Conservation (phyloP, 768 basidiomycete genomes). For the Pleurotus sapidus region DNA sequence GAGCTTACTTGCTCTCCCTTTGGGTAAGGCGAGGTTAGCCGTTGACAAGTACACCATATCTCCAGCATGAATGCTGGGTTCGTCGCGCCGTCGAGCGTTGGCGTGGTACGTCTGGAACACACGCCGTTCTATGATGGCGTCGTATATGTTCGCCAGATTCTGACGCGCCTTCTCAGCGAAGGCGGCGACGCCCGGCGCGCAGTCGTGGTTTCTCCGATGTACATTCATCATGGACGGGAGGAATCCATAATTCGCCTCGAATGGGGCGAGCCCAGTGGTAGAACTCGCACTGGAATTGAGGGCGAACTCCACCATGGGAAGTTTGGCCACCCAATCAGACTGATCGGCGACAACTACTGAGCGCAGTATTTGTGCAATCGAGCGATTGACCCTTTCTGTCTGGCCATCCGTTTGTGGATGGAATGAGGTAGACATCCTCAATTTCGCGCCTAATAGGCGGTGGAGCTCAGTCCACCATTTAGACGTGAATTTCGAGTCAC, state of each 20-base stretch:
- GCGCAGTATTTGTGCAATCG: slow-evolving; percentile 27
- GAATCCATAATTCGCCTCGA: not conserved
- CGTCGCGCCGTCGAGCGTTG: slow-evolving; percentile 17
- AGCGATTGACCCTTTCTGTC: slow-evolving; percentile 22
- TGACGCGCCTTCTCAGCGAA: slow-evolving; percentile 20
- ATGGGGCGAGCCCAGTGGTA: not conserved
- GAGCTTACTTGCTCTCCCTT: slow-evolving; percentile 29
- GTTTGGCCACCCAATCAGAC: slow-evolving; percentile 23
- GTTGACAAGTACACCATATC: slow-evolving; percentile 33
- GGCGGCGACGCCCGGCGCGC: slow-evolving; percentile 16
- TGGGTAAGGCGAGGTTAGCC: slow-evolving; percentile 29
- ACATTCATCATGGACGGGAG: slow-evolving; percentile 20
- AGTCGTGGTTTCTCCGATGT: not conserved
- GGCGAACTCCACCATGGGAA: slow-evolving; percentile 22
- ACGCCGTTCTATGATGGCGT: slow-evolving; percentile 31
- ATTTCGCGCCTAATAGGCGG: slow-evolving; percentile 21
- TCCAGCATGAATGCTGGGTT: slow-evolving; percentile 15
- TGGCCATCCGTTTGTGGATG: slow-evolving; percentile 40
- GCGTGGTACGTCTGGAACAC: slow-evolving; percentile 27
- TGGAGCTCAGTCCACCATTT: slow-evolving; percentile 12
- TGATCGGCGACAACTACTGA: slow-evolving; percentile 21
- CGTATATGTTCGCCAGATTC: slow-evolving; percentile 10
- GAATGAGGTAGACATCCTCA: slow-evolving; percentile 10
- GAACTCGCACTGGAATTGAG: slow-evolving; percentile 26
- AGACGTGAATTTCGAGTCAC: too few relatives aligned